Conservation (phyloP, 495 filamentous ascomycete genomes). For the Xylaria curta region DNA sequence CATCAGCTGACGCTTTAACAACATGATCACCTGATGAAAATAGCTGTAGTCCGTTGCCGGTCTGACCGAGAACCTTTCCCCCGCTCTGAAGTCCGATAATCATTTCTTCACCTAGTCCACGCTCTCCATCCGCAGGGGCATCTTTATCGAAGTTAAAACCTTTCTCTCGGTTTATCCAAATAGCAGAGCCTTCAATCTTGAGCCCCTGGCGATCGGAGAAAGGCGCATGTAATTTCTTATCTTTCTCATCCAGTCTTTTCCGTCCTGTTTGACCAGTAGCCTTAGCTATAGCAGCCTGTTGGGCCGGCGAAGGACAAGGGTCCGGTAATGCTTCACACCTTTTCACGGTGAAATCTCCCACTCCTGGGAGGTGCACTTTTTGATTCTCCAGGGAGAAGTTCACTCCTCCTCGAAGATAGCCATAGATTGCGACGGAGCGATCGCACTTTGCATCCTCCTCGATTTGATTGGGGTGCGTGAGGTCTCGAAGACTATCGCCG, state of each 20-base stretch:
- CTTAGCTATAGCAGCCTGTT: slow-evolving; percentile 84
- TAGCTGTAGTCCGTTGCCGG: slow-evolving; percentile 77
- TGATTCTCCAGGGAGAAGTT: slow-evolving; percentile 90
- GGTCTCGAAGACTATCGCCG: slow-evolving; percentile 90
- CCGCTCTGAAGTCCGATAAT: slow-evolving; percentile 89
- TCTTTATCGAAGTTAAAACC: slow-evolving; percentile 79
- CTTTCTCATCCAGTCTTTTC: slow-evolving; percentile 86
- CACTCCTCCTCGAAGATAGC: slow-evolving; percentile 95
- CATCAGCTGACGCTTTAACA: slow-evolving; percentile 61
- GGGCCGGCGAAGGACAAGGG: slow-evolving; percentile 91
- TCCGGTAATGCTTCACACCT: slow-evolving; percentile 87
- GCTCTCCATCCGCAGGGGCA: slow-evolving; percentile 64
- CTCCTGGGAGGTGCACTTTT: slow-evolving; percentile 88
- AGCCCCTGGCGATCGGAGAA: slow-evolving; percentile 98
- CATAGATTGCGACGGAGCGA: slow-evolving; percentile 87
- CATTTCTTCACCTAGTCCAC: slow-evolving; percentile 90
- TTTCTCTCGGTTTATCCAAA: slow-evolving; percentile 64
- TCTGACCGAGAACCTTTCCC: slow-evolving; percentile 80
- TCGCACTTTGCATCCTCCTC: slow-evolving; percentile 89
- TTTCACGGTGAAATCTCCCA: slow-evolving; percentile 89
- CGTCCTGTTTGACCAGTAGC: slow-evolving; percentile 77
- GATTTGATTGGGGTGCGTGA: slow-evolving; percentile 89
- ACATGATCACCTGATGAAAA: slow-evolving; percentile 76
- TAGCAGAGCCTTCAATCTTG: slow-evolving; percentile 64
- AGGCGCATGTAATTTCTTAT: slow-evolving; percentile 92